Base-by-base conservation (phyloP, 306 rosid genomes). In the Trifolium pratense region DNA sequence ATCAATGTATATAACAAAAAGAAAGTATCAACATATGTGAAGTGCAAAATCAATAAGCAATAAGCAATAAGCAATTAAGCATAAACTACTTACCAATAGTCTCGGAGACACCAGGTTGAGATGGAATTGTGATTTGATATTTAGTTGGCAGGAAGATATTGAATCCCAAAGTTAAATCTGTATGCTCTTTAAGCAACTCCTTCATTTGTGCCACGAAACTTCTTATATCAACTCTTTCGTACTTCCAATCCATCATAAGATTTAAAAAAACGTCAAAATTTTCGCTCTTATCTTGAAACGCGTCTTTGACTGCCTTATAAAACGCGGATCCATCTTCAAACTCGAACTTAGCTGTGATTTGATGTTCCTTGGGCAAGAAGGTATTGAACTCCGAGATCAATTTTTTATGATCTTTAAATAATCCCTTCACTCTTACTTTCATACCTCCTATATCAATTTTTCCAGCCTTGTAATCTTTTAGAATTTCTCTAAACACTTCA, bases 331-430 rank as follows among this genome's bases (percentile, higher is more conserved):
- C 59, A 52, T 52, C 56, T n/a, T 49, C 7, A 6, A 67, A 79
- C 51, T 60, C 43, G 1, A 12, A 3, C 10, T 77, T 92, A 72
- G 91, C 91, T 9, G 91, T 87, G 73, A 91, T 91, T 80, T 87
- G 96, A 84, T 60, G 87, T 79, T 96, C 97, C 78, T 90, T 89
- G 1, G 98, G 97, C 88, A 93, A 81, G 92, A 93, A 93, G 63
- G 92, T 89, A 85, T 90, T 91, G 84, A 93, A 90, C 56, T 96
- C 97, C 86, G 89, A 87, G 37, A 93, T 89, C 57, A 93, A 84
- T 66, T 86, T 89, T 67, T 83, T 87, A 64, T 91, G 89, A 0
- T 31, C 34, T 31, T 31, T 3, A 31, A 31, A 31, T 5, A 31
- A 31, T 31, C 34, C 34, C 5, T 91, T 93, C 70, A 93, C 98